phyloP scores from a whole-genome alignment of 768 basidiomycete species.

The Russula ochroleuca region DNA sequence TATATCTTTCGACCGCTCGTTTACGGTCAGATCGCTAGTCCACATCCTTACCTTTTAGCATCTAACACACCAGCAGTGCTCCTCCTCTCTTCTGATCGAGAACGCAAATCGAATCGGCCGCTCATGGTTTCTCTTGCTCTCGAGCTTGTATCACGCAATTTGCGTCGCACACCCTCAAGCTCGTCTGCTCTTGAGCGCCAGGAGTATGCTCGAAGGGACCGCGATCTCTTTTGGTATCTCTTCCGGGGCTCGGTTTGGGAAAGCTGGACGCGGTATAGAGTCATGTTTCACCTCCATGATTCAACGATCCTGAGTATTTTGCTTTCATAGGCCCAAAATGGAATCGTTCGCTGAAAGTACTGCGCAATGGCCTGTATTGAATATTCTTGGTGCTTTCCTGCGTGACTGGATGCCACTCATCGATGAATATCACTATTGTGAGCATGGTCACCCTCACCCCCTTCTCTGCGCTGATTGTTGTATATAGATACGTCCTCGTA shows the following conservation, averaged over 20 bases:
- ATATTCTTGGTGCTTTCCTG: conserved; percentile 63
- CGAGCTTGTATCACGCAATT: conserved; percentile 68
- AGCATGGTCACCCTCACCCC: conserved; percentile 33
- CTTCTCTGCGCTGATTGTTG: background rate
- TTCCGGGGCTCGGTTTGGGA: conserved; percentile 85
- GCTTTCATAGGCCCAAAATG: conserved; percentile 59
- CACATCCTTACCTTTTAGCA: background rate
- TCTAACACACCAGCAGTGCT: conserved; percentile 32
- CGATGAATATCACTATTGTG: conserved; percentile 89
- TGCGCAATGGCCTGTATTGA: conserved; percentile 56
- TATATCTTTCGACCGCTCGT: conserved; percentile 69
- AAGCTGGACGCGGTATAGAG: conserved; percentile 59
- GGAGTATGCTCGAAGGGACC: conserved; percentile 80
- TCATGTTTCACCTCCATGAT: conserved; percentile 6
- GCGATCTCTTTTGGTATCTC: conserved; percentile 79
- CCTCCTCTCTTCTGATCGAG: conserved; percentile 39
- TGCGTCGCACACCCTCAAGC: conserved; percentile 62
- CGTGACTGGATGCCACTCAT: conserved; percentile 87
- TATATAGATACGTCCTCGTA: conserved; percentile 26
- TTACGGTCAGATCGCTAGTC: conserved; percentile 52
- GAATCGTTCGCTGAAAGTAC: conserved; percentile 56
- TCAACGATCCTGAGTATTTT: conserved; percentile 8
- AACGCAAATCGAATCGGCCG: conserved; percentile 51
- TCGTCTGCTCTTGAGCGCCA: conserved; percentile 62
- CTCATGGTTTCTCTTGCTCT: conserved; percentile 60